A percentile compares a stretch with the other conserved stretches of the same genome.
Evolutionary conservation across 352 stramenopile species (phyloP).

Genomic region (Globisporangium okanoganense): DNA sequence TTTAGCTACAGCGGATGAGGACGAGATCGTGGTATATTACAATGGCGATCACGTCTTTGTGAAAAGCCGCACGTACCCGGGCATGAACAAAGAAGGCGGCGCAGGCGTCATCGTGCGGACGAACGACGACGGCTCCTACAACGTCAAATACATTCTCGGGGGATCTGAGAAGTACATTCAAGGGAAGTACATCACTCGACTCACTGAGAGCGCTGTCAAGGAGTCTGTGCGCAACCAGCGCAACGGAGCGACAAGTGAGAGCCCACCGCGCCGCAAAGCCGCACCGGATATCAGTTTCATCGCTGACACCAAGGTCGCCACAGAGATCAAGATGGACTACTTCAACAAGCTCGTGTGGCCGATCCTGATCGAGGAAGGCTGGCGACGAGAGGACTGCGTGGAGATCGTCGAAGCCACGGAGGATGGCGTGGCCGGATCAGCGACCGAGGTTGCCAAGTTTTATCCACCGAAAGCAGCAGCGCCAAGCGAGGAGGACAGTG

Average conservation of each 20-base stretch:
- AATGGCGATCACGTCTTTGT: slow-evolving; percentile 75
- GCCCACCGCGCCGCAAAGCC: slow-evolving; percentile 1
- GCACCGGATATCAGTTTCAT: not conserved
- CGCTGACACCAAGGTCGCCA: slow-evolving; percentile 16
- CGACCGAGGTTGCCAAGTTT: slow-evolving; percentile 36
- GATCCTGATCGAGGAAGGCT: slow-evolving; percentile 68
- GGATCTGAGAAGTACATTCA: slow-evolving; percentile 67
- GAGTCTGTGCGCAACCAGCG: slow-evolving; percentile 66
- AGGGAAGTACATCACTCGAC: slow-evolving; percentile 49
- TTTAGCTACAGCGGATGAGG: not conserved
- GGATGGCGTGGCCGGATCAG: slow-evolving; percentile 31
- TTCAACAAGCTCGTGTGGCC: slow-evolving; percentile 83
- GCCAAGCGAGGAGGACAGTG: not conserved
- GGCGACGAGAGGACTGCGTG: slow-evolving; percentile 47
- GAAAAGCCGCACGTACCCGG: slow-evolving; percentile 57
- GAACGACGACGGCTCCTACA: slow-evolving; percentile 71
- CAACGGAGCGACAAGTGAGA: slow-evolving; percentile 5
- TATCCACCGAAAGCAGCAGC: slow-evolving; percentile 15
- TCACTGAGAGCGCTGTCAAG: slow-evolving; percentile 75
- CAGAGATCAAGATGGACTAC: slow-evolving; percentile 46
- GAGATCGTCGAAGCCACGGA: slow-evolving; percentile 46
- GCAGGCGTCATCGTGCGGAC: slow-evolving; percentile 40
- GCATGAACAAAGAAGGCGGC: slow-evolving; percentile 78
- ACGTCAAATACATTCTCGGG: slow-evolving; percentile 84
- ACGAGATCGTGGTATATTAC: slow-evolving; percentile 31